Percentiles rank a stretch among this genome's conserved stretches.
phyloP scores from a whole-genome alignment of 2,329 filamentous ascomycete genomes.

The Epichloe sp. region DNA sequence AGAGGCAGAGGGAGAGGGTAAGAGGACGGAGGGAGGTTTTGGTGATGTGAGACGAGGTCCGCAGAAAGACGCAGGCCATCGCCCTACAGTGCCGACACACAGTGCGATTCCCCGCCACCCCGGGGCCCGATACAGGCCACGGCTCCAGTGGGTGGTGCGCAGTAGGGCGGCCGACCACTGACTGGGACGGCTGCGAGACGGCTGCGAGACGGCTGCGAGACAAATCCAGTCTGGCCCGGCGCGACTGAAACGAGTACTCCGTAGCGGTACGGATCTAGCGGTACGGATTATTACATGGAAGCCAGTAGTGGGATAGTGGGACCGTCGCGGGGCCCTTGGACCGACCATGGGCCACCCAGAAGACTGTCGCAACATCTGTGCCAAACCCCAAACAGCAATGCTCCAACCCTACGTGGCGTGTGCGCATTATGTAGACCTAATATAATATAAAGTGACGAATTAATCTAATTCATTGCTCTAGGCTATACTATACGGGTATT shows the following conservation, averaged over 20 bases:
- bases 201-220: neutral
- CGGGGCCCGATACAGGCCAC: slow-evolving; percentile 5
- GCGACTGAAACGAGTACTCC: too few species aligned
- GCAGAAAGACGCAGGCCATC: slow-evolving; percentile 4
- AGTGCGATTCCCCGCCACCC: slow-evolving; percentile 1
- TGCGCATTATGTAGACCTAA: too few species aligned
- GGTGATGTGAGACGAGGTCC: slow-evolving; percentile 6
- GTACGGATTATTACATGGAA: neutral
- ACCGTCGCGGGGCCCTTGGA: too few species aligned
- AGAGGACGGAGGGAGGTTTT: slow-evolving; percentile 11
- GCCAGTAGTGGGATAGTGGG: neutral
- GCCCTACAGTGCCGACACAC: slow-evolving; percentile 6
- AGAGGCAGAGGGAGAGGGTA: neutral
- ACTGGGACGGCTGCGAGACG: slow-evolving; percentile 1
- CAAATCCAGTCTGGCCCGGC: neutral
- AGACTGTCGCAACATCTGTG: too few species aligned
- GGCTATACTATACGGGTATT: too few species aligned
- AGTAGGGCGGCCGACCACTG: neutral
- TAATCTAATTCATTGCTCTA: too few species aligned
- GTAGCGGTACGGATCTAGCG: neutral
- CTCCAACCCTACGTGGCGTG: too few species aligned
- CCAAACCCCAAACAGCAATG: too few species aligned
- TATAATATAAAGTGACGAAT: too few species aligned
- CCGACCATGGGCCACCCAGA: too few species aligned
- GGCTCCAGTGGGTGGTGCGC: neutral